Evolutionary conservation across 2,329 filamentous ascomycete genomes (phyloP).

Genomic region (Orbilia brochopaga): DNA sequence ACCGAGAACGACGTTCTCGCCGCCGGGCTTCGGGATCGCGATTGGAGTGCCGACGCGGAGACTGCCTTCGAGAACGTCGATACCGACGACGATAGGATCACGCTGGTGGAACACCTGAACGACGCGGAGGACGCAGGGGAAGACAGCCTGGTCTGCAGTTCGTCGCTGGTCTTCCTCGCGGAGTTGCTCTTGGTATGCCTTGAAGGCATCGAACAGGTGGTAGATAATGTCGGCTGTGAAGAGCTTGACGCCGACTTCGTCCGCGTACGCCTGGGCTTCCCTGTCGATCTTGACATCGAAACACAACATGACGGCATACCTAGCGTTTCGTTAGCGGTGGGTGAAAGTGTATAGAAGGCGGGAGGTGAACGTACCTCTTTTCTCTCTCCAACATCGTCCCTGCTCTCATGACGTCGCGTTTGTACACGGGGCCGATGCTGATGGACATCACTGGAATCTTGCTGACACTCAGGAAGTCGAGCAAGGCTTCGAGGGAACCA

Average conservation of each 20-base stretch:
- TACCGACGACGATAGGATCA: conserved; percentile 88
- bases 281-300: conserved; percentile 99
- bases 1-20: conserved; percentile 83
- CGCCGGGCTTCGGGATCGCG: conserved; percentile 81
- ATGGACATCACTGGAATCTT: conserved; percentile 99
- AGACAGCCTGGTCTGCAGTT: conserved; percentile 91
- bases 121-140: conserved; percentile 87
- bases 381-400: conserved; percentile 64
- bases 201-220: conserved; percentile 96
- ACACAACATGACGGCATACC: conserved; percentile 92
- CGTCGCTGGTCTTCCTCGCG: conserved; percentile 94
- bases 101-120: conserved; percentile 99
- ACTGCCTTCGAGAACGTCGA: conserved; percentile 91
- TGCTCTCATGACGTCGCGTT: conserved; percentile 92
- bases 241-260: conserved; percentile 93
- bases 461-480: conserved; percentile 92
- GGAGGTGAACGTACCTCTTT: conserved; percentile 19
- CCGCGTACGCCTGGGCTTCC: conserved; percentile 86
- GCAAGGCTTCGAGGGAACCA: conserved; percentile 90
- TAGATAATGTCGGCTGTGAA: conserved; percentile 99
- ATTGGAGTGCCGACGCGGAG: conserved; percentile 88
- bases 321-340: background rate
- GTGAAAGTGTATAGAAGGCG: background rate
- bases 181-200: conserved; percentile 86
- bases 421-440: conserved; percentile 95